Evolutionary conservation across 1,139 yeast species (phyloP).

Genomic region (Hyphopichia khmerensis): DNA sequence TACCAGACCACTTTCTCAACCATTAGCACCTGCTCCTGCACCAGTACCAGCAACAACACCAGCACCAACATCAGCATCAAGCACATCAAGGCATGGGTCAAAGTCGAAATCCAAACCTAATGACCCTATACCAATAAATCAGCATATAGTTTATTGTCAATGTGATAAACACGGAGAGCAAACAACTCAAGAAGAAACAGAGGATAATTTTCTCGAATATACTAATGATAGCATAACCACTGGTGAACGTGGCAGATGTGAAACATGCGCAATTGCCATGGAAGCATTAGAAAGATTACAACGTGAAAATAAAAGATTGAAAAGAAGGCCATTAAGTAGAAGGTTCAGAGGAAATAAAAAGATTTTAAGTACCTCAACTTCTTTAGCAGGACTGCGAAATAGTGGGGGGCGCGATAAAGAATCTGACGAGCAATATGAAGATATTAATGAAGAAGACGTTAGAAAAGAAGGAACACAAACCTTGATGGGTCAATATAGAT

Average conservation of each 20-base stretch:
- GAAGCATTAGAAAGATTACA: background rate
- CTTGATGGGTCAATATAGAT: constrained; percentile 5
- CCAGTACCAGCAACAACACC: background rate
- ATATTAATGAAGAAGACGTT: background rate
- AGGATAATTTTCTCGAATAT: background rate
- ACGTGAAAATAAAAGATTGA: background rate
- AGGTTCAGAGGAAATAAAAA: background rate
- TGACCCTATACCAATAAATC: no score
- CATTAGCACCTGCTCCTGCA: no score
- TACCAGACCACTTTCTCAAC: no score
- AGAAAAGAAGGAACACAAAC: constrained; percentile 2
- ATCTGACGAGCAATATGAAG: background rate
- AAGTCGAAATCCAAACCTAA: no score
- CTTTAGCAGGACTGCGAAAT: background rate
- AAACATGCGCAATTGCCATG: background rate
- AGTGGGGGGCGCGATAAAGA: background rate
- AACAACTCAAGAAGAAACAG: background rate
- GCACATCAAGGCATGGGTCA: no score
- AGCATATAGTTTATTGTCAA: background rate
- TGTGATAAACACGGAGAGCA: background rate
- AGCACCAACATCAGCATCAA: no score
- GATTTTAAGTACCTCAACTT: background rate
- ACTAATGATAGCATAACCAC: background rate
- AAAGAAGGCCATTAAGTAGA: background rate
- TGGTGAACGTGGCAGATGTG: background rate